Evolutionary conservation across 257 asterid genomes (phyloP), one percentile per base, ranked within the genome.

Genomic region (Cordia subcordata): DNA sequence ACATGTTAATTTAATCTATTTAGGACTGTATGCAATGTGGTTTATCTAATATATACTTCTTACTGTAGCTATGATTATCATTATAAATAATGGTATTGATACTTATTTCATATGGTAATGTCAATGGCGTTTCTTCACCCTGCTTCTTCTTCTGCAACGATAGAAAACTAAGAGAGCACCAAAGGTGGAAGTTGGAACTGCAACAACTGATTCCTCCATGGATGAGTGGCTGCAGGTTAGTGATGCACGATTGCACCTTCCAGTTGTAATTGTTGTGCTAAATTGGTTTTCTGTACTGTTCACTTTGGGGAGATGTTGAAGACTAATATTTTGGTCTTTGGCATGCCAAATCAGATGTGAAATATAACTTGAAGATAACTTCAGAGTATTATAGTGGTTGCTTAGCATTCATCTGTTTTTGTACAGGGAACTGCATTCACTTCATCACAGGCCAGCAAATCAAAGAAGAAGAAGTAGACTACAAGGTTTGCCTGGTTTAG

Each of bases 171-270:
- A 89, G 86, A 89, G 81, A 77, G 81, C 94, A 11, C 80, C 97
- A 46, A 93, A 93, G 85, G 97, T 86, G 72, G 99, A 93, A 81
- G 95, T 89, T 74, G 99, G 99, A 72, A 93, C 97, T 37, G 83
- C 82, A 50, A 84, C 95, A 63, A 86, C 88, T 55, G 95, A 89
- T 80, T 83, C 94, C 69, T 78, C 91, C 33, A 77, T 75, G 82
- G 97, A 89, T 50, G 99, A 93, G 75, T 93, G 97, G 99, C 73
- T 93, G 80, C 78, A 93, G 97, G 99, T 93, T 63, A 61, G 90
- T 77, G 35, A 18, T 53, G 50, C 22, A 20, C 35, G 42, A 10
- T 38, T 15, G 1, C 45, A 0, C 0, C 58, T 45, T 40, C 39
- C 61, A 53, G 50, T 64, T 64, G 40, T 52, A 47, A 5, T 13